Evolutionary conservation across 345 rosid genomes (phyloP).

Genomic region (Citrus maxima): DNA sequence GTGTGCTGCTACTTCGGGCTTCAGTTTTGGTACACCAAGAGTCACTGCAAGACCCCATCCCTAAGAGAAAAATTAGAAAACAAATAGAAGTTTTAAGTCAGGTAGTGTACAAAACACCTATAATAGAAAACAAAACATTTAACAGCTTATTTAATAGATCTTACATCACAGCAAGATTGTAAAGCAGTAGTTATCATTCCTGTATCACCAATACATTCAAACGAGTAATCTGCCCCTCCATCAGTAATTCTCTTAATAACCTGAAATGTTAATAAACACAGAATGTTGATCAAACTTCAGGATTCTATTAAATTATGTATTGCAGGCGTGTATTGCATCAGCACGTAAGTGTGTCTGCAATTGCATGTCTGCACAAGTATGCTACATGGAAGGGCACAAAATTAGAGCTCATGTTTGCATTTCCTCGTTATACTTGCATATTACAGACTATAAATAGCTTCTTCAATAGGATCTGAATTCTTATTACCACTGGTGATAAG

Average conservation of each 20-base stretch:
- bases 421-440: not conserved
- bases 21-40: conserved; percentile 85
- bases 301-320: not conserved
- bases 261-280: conserved; percentile 31
- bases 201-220: conserved; percentile 84
- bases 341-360: not conserved
- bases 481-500: not conserved
- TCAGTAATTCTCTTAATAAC: conserved; percentile 68
- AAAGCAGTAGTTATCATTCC: conserved; percentile 69
- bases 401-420: not conserved
- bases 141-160: conserved; percentile 8
- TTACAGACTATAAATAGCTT: not conserved
- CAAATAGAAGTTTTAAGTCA: not conserved
- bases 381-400: not conserved
- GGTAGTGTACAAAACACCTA: not conserved
- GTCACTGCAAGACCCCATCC: conserved; percentile 95
- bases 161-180: conserved; percentile 86
- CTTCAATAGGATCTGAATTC: not conserved
- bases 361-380: not conserved
- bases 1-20: conserved; percentile 76
- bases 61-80: conserved; percentile 23
- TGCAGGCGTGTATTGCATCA: not conserved
- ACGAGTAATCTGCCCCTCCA: conserved; percentile 91
- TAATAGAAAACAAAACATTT: not conserved
- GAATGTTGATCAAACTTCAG: not conserved